Evolutionary conservation across 306 rosid genomes (phyloP), one percentile per base, ranked within the genome.

Genomic region (Potentilla sterilis): DNA sequence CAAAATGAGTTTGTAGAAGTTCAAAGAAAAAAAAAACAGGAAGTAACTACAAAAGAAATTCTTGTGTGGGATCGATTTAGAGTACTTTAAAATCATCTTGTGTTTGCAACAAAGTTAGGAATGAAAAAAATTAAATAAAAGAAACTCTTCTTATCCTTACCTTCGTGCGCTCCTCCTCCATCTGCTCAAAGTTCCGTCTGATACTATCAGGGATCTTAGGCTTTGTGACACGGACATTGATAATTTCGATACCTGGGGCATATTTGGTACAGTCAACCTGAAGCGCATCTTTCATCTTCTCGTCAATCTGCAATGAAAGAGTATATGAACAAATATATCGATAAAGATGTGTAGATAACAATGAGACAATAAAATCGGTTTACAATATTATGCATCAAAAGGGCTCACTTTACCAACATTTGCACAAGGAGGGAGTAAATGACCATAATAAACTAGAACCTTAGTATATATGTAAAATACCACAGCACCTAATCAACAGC

Each of bases 91-190:
- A 19, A 13, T 21, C 40, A 54, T 40, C n/a, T 11, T 4, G 4
- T 28, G 42, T 16, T 9, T 9, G 32, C 41, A 24, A 1, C n/a
- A 74, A 34, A 69, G 51, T 7, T 40, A 22, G 10, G 32, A 59
- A 73, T 51, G 47, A 34, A 42, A 57, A 57, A 63, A 62, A 13
- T 43, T 6, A 68, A 40, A 35, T 66, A 37, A 11, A 21, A 10
- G 24, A 7, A 32, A 48, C 58, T 14, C 44, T 52, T 74, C 12
- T 34, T 74, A 75, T 81, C 51, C 46, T 74, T 81, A 92, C 99
- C 96, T 92, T 95, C 62, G 97, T 95, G 32, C 97, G 97, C 78
- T 92, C 99, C 82, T 91, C 97, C 79, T 92, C 99, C 99, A 92
- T 95, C 80, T 89, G 92, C 78, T 90, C 91, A 19, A 90, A 95